These are phyloP conservation scores for Endoconidiophora laricicola DNA, from an alignment of 2,329 filamentous ascomycete genomes.

Conservation along the genomic window DNA sequence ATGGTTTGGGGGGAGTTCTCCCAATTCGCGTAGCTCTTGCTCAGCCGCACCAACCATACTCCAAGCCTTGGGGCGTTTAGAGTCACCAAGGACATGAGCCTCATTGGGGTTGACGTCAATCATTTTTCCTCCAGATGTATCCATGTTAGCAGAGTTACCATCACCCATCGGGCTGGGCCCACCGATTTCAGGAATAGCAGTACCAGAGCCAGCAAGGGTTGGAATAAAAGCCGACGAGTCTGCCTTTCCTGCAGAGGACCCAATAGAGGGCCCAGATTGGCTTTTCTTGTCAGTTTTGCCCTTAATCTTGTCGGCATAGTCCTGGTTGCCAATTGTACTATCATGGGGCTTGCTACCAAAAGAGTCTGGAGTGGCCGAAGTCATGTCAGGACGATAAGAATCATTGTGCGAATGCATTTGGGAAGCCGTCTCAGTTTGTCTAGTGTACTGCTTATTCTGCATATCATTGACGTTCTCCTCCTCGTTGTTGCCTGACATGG, in stretches of 20 bases:
- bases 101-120: slow-evolving; percentile 9
- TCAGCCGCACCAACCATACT: slow-evolving; percentile 36
- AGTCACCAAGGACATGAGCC: slow-evolving; percentile 7
- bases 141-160: not conserved
- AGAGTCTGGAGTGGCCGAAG: not conserved
- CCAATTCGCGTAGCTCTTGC: slow-evolving; percentile 34
- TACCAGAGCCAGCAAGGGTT: not conserved
- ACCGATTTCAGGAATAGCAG: not conserved
- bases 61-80: slow-evolving; percentile 10
- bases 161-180: not conserved
- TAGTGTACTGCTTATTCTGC: not conserved
- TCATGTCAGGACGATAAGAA: not conserved
- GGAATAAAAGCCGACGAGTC: not conserved
- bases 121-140: not conserved
- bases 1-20: slow-evolving; percentile 7
- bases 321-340: too few relatives aligned
- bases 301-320: not conserved
- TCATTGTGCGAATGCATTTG: not conserved
- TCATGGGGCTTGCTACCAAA: too few relatives aligned
- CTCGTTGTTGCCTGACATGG: not conserved
- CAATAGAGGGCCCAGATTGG: not conserved
- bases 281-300: not conserved
- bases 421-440: not conserved
- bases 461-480: slow-evolving; percentile 1
- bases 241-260: not conserved